phyloP scores from a whole-genome alignment of 768 basidiomycete genomes.

The Trametes coccinea region DNA sequence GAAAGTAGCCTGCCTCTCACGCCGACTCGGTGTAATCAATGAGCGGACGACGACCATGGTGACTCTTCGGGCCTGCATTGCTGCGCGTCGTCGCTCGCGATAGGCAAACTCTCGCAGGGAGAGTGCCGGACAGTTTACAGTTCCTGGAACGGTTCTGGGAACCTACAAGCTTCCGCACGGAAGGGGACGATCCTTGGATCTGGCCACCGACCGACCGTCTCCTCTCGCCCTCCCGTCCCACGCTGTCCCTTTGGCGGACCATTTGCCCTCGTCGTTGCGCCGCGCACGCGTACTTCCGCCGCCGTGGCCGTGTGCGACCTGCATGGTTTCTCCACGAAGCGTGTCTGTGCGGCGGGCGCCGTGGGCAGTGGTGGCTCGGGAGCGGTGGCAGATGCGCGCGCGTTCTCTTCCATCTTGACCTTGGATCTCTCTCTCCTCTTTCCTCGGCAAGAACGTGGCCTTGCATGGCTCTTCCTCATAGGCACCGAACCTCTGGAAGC shows the following conservation, averaged over 20 bases:
- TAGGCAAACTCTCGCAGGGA: not conserved
- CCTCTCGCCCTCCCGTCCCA: not conserved
- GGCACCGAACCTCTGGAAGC: slow-evolving; percentile 3
- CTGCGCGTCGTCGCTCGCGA: not conserved
- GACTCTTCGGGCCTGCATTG: too few species aligned
- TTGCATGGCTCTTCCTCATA: not conserved
- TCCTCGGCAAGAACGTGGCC: not conserved
- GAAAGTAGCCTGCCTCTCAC: too few species aligned
- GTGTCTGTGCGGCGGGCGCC: not conserved
- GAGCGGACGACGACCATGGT: too few species aligned
- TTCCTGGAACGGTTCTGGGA: not conserved
- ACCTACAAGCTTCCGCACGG: not conserved
- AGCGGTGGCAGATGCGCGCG: not conserved
- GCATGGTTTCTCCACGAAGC: not conserved
- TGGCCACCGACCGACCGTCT: not conserved
- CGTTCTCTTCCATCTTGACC: not conserved
- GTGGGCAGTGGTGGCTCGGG: not conserved
- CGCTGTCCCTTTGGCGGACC: not conserved
- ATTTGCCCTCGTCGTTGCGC: not conserved
- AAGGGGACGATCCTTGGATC: not conserved
- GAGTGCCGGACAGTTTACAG: not conserved
- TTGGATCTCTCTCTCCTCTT: not conserved
- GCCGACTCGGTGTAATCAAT: too few species aligned
- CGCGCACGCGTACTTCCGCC: not conserved
- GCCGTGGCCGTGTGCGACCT: not conserved